Base-by-base conservation (phyloP, 106 monocot genomes). In the Apostasia shenzhenica region DNA sequence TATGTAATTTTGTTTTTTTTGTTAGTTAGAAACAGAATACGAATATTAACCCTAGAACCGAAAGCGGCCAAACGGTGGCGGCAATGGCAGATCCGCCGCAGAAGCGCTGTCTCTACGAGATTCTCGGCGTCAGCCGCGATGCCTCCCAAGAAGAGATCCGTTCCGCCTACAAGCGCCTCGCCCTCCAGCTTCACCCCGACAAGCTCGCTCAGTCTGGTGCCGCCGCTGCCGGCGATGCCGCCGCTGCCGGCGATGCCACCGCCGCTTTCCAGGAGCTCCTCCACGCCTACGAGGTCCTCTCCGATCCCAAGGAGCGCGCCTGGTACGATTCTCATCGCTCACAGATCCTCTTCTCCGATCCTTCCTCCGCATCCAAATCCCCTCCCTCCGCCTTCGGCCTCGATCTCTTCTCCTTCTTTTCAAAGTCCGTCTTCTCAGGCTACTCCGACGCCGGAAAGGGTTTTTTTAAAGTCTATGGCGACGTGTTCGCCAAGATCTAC, bases 161-260 rank as follows among this genome's bases (percentile, higher is more conserved):
- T 39, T 79, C 90, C 45, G 78, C 99, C 62, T 99, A 93, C 81
- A 63, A 66, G 55, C 84, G 84, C 55, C 99, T 87, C 43, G 99
- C 99, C 45, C 93, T 99, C 48, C 81, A 87, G 73, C 93, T 99
- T 66, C 99, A 99, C 85, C 99, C 99, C 38, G 99, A 99, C 87
- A 99, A 99, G 81, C 57, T 85, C 66, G 72, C 74, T 42, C 65
- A 78, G 12, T 61, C 79, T 11, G 46, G 76, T 8, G 78, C 70
- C 61, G 45, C 73, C 45, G 49, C 50, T 59, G 8, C 69, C 41
- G 73, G 56, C n/a, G 73, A 67, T 44, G 81, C 86, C 76, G 87
- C 97, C 45, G 87, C 92, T n/a, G n/a, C 69, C 41, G 73, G 56
- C n/a, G 73, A 67, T 44, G 81, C 86, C 76, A 90, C 97, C 45